A percentile compares a stretch with the other conserved stretches of the same genome.
phyloP scores from a whole-genome alignment of 768 basidiomycete genomes.

The Galerina marginata region DNA sequence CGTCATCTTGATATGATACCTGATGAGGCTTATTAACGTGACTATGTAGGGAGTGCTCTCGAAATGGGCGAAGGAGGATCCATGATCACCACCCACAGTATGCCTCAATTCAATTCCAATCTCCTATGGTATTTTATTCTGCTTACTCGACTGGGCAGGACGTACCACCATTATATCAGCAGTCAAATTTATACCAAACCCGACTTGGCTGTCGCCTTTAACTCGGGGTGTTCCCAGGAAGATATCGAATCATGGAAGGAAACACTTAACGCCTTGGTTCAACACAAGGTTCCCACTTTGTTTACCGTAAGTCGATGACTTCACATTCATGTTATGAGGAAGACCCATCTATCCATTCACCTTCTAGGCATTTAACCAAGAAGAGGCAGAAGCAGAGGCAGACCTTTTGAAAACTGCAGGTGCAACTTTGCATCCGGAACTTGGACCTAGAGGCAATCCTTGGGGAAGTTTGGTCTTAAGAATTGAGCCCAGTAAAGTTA shows the following conservation, averaged over 20 bases:
- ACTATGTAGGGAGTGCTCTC: conserved; percentile 29
- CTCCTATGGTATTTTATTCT: background rate
- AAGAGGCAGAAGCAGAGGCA: conserved; percentile 36
- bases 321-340: background rate
- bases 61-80: conserved; percentile 28
- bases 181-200: conserved; percentile 29
- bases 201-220: conserved; percentile 42
- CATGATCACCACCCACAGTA: conserved; percentile 32
- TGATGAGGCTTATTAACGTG: background rate
- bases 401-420: conserved; percentile 26
- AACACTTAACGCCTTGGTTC: conserved; percentile 30
- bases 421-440: conserved; percentile 26
- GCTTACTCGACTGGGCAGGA: conserved; percentile 24
- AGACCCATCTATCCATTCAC: background rate
- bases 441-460: conserved; percentile 34
- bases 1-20: background rate
- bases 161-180: conserved; percentile 34
- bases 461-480: conserved; percentile 38
- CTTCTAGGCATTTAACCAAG: conserved; percentile 35
- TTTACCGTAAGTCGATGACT: conserved; percentile 34
- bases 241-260: conserved; percentile 26
- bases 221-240: conserved; percentile 36
- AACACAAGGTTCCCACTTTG: conserved; percentile 32
- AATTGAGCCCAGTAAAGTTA: conserved; percentile 34
- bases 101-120: background rate